These are phyloP conservation scores for Naegleria lovaniensis DNA, from an alignment of 208 protist species.

Conservation along the genomic window DNA sequence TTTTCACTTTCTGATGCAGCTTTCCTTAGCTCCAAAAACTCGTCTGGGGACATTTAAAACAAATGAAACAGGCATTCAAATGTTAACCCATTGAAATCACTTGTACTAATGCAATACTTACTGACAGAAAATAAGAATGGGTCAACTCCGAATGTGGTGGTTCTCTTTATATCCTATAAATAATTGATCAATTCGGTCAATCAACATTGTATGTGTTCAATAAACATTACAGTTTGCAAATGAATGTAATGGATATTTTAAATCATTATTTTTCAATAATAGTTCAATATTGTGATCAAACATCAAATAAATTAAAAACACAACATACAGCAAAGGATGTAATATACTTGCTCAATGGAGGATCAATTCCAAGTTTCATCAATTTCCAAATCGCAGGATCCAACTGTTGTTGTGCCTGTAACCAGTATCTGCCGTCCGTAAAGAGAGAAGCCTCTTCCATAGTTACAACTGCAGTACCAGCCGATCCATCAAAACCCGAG, in stretches of 20 bases:
- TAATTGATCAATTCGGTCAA: constrained; percentile 21
- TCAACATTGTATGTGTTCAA: neutral
- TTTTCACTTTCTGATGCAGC: neutral
- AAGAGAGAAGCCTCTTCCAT: constrained; percentile 71
- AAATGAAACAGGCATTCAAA: no score
- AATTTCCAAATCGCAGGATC: constrained; percentile 62
- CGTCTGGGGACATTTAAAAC: no score
- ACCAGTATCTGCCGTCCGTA: constrained; percentile 94
- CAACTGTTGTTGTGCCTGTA: constrained; percentile 75
- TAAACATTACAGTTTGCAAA: no score
- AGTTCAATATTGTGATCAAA: no score
- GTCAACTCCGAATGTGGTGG: constrained; percentile 41
- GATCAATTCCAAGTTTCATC: constrained; percentile 59
- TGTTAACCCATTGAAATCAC: no score
- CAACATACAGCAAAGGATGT: neutral
- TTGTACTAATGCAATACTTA: constrained; percentile 58
- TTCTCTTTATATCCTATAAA: constrained; percentile 45
- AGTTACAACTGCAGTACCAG: constrained; percentile 61
- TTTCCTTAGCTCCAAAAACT: neutral
- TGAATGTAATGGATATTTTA: no score
- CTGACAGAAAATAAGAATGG: constrained; percentile 55
- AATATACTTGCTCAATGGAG: constrained; percentile 24
- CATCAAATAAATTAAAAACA: no score
- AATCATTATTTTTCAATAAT: no score
- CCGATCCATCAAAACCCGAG: constrained; percentile 86